Evolutionary conservation across 108 stramenopile species (phyloP).

Genomic region (Pseudonitzschia multiseries): DNA sequence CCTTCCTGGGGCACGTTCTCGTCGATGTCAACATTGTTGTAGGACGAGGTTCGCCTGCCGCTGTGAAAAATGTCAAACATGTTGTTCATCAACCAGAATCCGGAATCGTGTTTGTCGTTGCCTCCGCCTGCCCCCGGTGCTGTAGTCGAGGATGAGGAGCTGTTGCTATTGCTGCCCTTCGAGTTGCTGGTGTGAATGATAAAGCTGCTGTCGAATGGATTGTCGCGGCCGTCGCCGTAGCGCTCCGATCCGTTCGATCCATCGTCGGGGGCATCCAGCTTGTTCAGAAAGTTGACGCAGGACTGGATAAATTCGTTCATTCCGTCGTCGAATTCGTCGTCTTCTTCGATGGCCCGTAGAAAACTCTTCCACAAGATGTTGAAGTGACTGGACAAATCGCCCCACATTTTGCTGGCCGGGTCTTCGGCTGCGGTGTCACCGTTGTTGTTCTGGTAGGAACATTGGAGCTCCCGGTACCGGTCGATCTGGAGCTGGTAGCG

Average conservation of each 20-base stretch:
- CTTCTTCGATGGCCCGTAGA: constrained; percentile 74
- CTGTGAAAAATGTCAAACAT: constrained; percentile 48
- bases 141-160: not conserved
- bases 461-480: constrained; percentile 57
- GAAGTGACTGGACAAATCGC: constrained; percentile 56
- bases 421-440: constrained; percentile 27
- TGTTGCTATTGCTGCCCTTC: not conserved
- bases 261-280: constrained; percentile 37
- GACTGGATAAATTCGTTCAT: constrained; percentile 69
- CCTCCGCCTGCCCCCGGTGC: not conserved
- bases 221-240: not conserved
- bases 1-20: constrained; percentile 4
- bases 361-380: constrained; percentile 77
- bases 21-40: not conserved
- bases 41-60: not conserved
- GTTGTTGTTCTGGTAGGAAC: constrained; percentile 38
- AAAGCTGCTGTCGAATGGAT: constrained; percentile 12
- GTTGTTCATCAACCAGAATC: constrained; percentile 55
- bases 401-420: constrained; percentile 39
- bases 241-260: not conserved
- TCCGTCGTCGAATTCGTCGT: constrained; percentile 78
- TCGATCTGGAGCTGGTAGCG: constrained; percentile 75
- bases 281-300: constrained; percentile 68
- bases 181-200: constrained; percentile 24
- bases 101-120: constrained; percentile 19